These are phyloP conservation scores for Macrophomina pseudophaseolina DNA, from an alignment of 2,329 filamentous ascomycete genomes.

Conservation along the genomic window DNA sequence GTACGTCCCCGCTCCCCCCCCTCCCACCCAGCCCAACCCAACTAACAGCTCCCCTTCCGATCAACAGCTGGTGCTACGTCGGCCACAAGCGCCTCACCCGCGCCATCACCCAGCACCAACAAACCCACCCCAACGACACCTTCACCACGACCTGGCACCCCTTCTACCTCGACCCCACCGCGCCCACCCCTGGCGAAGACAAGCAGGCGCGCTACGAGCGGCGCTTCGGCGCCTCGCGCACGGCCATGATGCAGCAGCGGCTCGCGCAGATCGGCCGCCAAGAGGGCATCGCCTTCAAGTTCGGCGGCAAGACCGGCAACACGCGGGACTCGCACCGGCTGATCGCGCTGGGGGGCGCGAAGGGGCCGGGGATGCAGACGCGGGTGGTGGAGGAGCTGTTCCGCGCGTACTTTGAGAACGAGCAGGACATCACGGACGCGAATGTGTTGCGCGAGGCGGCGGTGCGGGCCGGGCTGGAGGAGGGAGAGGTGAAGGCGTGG, in stretches of 20 bases:
- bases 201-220: slow-evolving; percentile 64
- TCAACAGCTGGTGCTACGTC: slow-evolving; percentile 65
- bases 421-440: slow-evolving; percentile 53
- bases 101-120: slow-evolving; percentile 71
- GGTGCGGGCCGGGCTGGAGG: slow-evolving; percentile 51
- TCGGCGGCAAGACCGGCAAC: slow-evolving; percentile 73
- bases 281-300: slow-evolving; percentile 76
- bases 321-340: slow-evolving; percentile 81
- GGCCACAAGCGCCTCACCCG: slow-evolving; percentile 76
- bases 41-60: background rate
- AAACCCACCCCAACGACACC: slow-evolving; percentile 68
- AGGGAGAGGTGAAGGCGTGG: slow-evolving; percentile 51
- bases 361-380: slow-evolving; percentile 55
- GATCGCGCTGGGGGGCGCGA: slow-evolving; percentile 69
- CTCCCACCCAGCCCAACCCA: background rate
- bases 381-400: slow-evolving; percentile 48
- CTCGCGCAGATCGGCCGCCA: slow-evolving; percentile 63
- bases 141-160: slow-evolving; percentile 78
- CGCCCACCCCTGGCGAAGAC: slow-evolving; percentile 58
- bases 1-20: slow-evolving; percentile 41
- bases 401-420: slow-evolving; percentile 52
- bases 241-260: slow-evolving; percentile 61
- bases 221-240: slow-evolving; percentile 69
- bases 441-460: slow-evolving; percentile 48
- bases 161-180: slow-evolving; percentile 77